phyloP scores from a whole-genome alignment of 805 yeast species.

The Metschnikowia amazonensis region DNA sequence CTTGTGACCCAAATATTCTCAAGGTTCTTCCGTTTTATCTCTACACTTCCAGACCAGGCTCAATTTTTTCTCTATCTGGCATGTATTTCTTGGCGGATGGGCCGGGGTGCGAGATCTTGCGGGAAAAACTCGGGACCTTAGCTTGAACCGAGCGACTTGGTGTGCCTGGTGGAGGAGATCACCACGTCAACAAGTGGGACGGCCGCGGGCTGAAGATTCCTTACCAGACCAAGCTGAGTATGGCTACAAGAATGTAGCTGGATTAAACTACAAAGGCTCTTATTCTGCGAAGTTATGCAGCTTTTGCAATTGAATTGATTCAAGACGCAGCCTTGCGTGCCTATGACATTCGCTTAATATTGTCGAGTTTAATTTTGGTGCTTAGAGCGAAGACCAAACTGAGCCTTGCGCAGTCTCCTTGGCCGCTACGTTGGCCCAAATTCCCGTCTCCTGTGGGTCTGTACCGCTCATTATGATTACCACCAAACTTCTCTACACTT shows the following conservation, averaged over 20 bases:
- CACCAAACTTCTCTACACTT: not conserved
- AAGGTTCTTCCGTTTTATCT: not conserved
- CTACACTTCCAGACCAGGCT: not conserved
- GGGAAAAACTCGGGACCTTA: not conserved
- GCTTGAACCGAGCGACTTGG: not conserved
- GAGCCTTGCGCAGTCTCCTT: not conserved
- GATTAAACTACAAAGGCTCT: not conserved
- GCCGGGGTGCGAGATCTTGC: not conserved
- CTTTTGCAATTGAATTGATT: not conserved
- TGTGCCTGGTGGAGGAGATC: not conserved
- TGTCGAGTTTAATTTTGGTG: not conserved
- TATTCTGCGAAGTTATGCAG: not conserved
- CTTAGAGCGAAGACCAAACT: not conserved
- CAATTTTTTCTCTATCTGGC: not conserved
- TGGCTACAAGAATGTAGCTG: not conserved
- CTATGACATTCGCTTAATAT: not conserved
- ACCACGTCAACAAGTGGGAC: not conserved
- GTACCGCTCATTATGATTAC: not conserved
- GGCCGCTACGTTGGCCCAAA: not conserved
- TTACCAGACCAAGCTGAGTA: not conserved
- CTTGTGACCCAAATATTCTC: slow-evolving; percentile 1
- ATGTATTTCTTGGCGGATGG: not conserved
- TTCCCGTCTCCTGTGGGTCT: not conserved
- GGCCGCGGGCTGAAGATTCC: not conserved
- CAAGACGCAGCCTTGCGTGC: not conserved